Evolutionary conservation across 441 rosid species (phyloP).

Genomic region (Mallotus japonicus): DNA sequence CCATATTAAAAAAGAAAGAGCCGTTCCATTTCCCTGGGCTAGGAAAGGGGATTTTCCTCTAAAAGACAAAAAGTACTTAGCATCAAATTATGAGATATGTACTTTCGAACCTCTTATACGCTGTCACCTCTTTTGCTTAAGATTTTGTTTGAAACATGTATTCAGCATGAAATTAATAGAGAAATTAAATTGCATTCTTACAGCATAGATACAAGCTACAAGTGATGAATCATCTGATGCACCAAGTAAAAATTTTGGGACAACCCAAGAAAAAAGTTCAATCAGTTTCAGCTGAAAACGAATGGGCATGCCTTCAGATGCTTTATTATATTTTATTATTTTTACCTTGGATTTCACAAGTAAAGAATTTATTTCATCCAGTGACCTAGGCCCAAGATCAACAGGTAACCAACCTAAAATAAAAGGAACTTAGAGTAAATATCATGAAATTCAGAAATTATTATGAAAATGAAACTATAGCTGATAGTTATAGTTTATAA

Average conservation of each 20-base stretch:
- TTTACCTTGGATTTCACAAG: slow-evolving; percentile 59
- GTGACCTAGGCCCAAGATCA: slow-evolving; percentile 63
- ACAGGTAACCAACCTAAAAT: slow-evolving; percentile 62
- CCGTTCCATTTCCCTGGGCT: too few species aligned
- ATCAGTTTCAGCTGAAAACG: slow-evolving; percentile 2
- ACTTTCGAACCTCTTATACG: not conserved
- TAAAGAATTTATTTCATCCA: slow-evolving; percentile 49
- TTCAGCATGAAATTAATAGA: not conserved
- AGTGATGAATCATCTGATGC: not conserved
- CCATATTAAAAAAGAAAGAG: not conserved
- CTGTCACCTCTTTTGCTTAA: not conserved
- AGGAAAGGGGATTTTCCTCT: not conserved
- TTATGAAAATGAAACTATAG: not conserved
- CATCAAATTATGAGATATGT: not conserved
- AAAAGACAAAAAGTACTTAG: not conserved
- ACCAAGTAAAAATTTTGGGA: not conserved
- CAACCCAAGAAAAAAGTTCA: not conserved
- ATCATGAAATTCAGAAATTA: slow-evolving; percentile 5
- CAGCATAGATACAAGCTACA: not conserved
- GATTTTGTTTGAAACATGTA: not conserved
- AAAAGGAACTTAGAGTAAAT: slow-evolving; percentile 18
- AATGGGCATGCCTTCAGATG: slow-evolving; percentile 7
- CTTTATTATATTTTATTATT: slow-evolving; percentile 16
- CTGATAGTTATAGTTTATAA: not conserved
- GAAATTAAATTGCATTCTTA: not conserved